phyloP scores from a whole-genome alignment of 148 eudicot genomes.

The Diospyros kaki region DNA sequence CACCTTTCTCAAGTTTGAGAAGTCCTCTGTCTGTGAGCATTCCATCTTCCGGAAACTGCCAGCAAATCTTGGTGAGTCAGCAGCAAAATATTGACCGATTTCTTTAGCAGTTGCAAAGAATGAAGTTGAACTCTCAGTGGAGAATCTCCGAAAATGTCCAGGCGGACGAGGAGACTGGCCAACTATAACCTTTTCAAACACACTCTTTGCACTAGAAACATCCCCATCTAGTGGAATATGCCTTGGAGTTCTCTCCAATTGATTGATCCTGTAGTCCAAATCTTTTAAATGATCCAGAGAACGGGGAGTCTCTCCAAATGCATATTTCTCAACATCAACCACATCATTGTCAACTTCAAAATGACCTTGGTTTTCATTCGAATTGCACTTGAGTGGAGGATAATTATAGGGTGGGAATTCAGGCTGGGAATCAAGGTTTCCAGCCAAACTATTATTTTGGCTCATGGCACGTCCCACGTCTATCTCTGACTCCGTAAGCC shows the following conservation, averaged over 20 bases:
- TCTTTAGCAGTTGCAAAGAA: slow-evolving; percentile 35
- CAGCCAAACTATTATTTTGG: slow-evolving; percentile 37
- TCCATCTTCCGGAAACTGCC: slow-evolving; percentile 43
- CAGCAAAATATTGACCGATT: slow-evolving; percentile 33
- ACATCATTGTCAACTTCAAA: slow-evolving; percentile 47
- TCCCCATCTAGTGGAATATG: slow-evolving; percentile 47
- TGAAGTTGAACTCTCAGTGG: slow-evolving; percentile 49
- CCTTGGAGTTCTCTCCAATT: slow-evolving; percentile 59
- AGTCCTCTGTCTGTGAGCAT: no score
- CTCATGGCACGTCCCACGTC: slow-evolving; percentile 34
- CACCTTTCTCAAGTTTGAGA: slow-evolving; percentile 29
- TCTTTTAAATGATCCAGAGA: slow-evolving; percentile 49
- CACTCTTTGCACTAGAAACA: slow-evolving; percentile 36
- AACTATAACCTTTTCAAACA: slow-evolving; percentile 59
- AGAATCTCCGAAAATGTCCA: slow-evolving; percentile 40
- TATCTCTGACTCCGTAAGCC: slow-evolving; percentile 60
- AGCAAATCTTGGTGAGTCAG: slow-evolving; percentile 50
- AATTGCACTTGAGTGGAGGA: slow-evolving; percentile 63
- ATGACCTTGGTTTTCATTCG: slow-evolving; percentile 39
- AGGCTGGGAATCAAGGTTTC: slow-evolving; percentile 30
- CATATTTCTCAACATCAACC: slow-evolving; percentile 59
- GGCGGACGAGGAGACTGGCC: slow-evolving; percentile 57
- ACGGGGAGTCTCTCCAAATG: slow-evolving; percentile 66
- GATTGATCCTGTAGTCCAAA: slow-evolving; percentile 67
- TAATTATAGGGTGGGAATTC: slow-evolving; percentile 52